A percentile compares a stretch with the other conserved stretches of the same genome.
Evolutionary conservation across 2,329 filamentous ascomycete genomes (phyloP).

Genomic region (Zymoseptoria passerinii): DNA sequence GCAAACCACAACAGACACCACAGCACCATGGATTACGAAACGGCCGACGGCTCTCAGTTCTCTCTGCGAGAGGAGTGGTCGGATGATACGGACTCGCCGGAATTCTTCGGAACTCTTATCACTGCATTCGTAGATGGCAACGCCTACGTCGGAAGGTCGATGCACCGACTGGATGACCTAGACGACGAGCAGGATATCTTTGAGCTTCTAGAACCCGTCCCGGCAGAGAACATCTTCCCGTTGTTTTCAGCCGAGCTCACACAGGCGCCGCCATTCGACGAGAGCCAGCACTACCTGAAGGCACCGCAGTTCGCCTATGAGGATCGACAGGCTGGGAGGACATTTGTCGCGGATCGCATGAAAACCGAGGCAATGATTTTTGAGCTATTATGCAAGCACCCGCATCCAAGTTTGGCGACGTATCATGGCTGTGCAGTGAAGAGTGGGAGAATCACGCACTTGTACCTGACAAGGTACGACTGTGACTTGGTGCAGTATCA

Average conservation of each 20-base stretch:
- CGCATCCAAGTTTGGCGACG: constrained; percentile 25
- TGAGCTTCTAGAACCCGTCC: constrained; percentile 19
- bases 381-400: constrained; percentile 20
- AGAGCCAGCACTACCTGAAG: constrained; percentile 25
- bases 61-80: constrained; percentile 20
- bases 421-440: constrained; percentile 26
- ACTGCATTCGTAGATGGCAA: constrained; percentile 23
- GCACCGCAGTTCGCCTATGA: constrained; percentile 25
- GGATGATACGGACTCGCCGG: constrained; percentile 4
- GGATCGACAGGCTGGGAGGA: constrained; percentile 21
- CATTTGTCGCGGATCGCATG: constrained; percentile 25
- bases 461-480: constrained; percentile 23
- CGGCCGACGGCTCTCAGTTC: constrained; percentile 23
- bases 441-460: constrained; percentile 22
- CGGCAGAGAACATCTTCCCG: constrained; percentile 22
- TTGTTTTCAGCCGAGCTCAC: constrained; percentile 14
- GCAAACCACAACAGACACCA: not conserved
- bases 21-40: constrained; percentile 24
- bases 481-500: constrained; percentile 20
- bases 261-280: constrained; percentile 11
- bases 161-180: constrained; percentile 14
- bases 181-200: constrained; percentile 21
- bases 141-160: constrained; percentile 19
- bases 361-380: constrained; percentile 22
- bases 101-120: constrained; percentile 18